Evolutionary conservation across 2,329 filamentous ascomycete genomes (phyloP), one percentile per base, ranked within the genome.

Genomic region (Colletotrichum sp.): DNA sequence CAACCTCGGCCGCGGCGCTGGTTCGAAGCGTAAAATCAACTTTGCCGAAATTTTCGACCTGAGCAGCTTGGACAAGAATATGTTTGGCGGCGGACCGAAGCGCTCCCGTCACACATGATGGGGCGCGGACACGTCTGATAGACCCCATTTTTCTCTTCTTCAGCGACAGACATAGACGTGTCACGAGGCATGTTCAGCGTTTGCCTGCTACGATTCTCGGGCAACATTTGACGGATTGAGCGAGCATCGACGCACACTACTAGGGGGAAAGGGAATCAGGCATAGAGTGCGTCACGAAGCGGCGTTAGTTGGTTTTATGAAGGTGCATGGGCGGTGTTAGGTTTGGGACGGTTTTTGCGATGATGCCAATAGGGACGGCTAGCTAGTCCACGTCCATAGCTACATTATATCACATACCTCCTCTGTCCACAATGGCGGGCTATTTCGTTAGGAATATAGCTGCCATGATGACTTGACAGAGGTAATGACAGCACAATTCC

Each of bases 41-140:
- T 90, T 95, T 80, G 91, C 92, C 28, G 94, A 96, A 80, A 92
- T 95, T 70, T 96, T 96, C 81, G 94, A 95, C 80, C 86, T 94
- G 9, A 91, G 92, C 69, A 92, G 91, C 78, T 83, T 94, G 67
- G 90, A 90, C 59, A 93, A 93, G 81, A 93, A 95, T 76, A 82
- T 88, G 39, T 89, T 90, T 78, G 87, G 88, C 16, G 83, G 84
- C 44, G 84, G 86, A 57, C 83, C 83, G 16, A 92, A 92, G 82
- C 85, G 90, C 73, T 87, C 84, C 69, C 86, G 90, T 68, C 90
- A 92, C 75, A 81, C 82, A 67, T 89, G 78, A 28, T 34, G 24
- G n/a, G 32, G 21, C 66, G 39, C 18, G 28, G 39, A 57, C 49
- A 63, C 63, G 49, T 34, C 28, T 18, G 18, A n/a, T 57, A 30